These are phyloP conservation scores for Gypsophila paniculata DNA, from an alignment of 179 eudicot genomes.

Conservation along the genomic window DNA sequence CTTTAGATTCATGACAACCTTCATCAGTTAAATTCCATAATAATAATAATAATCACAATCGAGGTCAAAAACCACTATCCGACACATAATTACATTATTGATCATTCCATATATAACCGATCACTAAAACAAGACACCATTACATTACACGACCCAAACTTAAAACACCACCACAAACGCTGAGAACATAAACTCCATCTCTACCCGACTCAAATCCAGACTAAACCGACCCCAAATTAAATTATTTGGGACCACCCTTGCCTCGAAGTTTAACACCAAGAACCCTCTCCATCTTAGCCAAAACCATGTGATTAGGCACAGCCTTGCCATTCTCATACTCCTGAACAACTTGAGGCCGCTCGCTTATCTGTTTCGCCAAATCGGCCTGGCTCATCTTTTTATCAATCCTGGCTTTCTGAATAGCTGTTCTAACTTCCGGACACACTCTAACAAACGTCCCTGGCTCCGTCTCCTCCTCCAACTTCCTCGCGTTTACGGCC, in stretches of 20 bases:
- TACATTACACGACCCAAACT: too few species aligned
- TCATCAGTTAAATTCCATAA: too few species aligned
- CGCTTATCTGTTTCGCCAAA: constrained; percentile 53
- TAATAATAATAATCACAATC: too few species aligned
- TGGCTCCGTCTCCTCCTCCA: constrained; percentile 62
- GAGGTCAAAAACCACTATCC: too few species aligned
- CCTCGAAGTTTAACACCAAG: constrained; percentile 76
- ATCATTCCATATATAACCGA: too few species aligned
- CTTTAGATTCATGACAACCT: too few species aligned
- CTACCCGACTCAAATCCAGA: neutral
- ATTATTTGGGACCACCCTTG: too few species aligned
- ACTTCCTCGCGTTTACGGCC: constrained; percentile 45
- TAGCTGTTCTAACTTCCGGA: constrained; percentile 48
- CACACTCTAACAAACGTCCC: constrained; percentile 39
- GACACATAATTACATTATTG: too few species aligned
- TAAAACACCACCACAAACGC: too few species aligned
- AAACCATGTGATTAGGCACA: constrained; percentile 58
- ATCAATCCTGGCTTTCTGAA: constrained; percentile 65
- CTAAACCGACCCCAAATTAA: too few species aligned
- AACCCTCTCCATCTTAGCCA: constrained; percentile 61
- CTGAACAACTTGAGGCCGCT: constrained; percentile 60
- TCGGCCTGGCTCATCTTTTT: constrained; percentile 78
- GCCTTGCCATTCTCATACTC: constrained; percentile 84
- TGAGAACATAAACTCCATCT: too few species aligned
- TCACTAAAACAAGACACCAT: too few species aligned